These are phyloP conservation scores for Mortierella claussenii DNA, from an alignment of 192 early-diverging fungal genomes.

Conservation along the genomic window DNA sequence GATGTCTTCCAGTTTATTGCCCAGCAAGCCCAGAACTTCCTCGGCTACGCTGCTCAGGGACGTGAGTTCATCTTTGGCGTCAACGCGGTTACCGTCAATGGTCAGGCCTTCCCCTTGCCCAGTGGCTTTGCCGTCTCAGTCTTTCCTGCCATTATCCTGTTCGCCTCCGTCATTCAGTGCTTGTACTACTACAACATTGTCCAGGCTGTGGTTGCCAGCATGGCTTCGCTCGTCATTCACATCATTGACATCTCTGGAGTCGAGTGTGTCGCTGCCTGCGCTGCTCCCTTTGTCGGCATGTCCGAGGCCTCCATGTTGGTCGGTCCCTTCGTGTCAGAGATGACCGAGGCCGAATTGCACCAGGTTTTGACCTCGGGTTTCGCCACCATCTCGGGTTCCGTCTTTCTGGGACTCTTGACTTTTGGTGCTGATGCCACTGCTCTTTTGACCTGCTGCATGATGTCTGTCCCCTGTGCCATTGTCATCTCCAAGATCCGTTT, in stretches of 20 bases:
- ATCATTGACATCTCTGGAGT: constrained; percentile 83
- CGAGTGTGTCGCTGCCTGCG: constrained; percentile 87
- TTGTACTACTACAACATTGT: constrained; percentile 88
- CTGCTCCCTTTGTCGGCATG: constrained; percentile 89
- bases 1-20: constrained; percentile 80
- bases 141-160: constrained; percentile 89
- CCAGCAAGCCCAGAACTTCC: constrained; percentile 60
- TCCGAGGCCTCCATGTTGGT: constrained; percentile 84
- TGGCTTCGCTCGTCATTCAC: constrained; percentile 71
- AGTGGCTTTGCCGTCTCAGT: constrained; percentile 72
- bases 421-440: constrained; percentile 73
- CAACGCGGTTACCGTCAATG: constrained; percentile 37
- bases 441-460: constrained; percentile 87
- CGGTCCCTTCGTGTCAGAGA: constrained; percentile 81
- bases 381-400: constrained; percentile 89
- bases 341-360: constrained; percentile 89
- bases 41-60: constrained; percentile 74
- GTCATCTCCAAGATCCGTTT: constrained; percentile 87
- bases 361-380: constrained; percentile 92
- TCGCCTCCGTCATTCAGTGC: constrained; percentile 84
- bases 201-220: constrained; percentile 81
- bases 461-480: constrained; percentile 89
- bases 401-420: constrained; percentile 77
- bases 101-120: constrained; percentile 14
- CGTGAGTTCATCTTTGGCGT: constrained; percentile 76